These are phyloP conservation scores for Trichoderma sp. DNA, from an alignment of 2,329 filamentous ascomycete genomes.

Conservation along the genomic window DNA sequence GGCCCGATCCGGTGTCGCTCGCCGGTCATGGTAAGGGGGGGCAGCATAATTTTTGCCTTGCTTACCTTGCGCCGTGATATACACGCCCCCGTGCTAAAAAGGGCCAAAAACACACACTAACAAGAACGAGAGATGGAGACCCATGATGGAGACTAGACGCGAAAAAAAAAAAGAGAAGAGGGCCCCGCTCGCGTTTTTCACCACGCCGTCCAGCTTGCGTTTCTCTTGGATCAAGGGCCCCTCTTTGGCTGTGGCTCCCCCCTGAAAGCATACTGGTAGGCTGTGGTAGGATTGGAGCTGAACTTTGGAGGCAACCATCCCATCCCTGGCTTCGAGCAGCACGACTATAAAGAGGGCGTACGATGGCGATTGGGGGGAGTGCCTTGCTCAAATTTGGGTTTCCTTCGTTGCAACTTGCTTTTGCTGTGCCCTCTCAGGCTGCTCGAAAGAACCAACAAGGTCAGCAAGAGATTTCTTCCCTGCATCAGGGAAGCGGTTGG, in stretches of 20 bases:
- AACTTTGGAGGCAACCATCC: background rate
- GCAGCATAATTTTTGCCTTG: background rate
- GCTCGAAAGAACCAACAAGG: background rate
- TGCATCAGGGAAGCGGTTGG: background rate
- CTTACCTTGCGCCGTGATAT: conserved; percentile 12
- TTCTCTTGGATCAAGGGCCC: conserved; percentile 11
- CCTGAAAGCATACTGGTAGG: background rate
- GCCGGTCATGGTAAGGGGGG: conserved; percentile 19
- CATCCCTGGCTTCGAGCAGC: background rate
- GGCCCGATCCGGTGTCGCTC: conserved; percentile 18
- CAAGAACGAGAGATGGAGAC: conserved; percentile 14
- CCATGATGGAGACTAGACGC: conserved; percentile 9
- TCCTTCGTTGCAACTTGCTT: background rate
- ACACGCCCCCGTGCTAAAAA: conserved; percentile 14
- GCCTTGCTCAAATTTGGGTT: background rate
- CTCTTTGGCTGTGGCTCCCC: conserved; percentile 15
- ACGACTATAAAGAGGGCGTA: background rate
- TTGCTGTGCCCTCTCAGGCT: background rate
- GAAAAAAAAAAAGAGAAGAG: background rate
- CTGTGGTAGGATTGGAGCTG: background rate
- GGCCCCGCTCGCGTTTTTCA: conserved; percentile 9
- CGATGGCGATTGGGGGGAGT: too few species aligned
- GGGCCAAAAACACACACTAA: conserved; percentile 8
- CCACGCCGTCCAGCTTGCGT: conserved; percentile 4
- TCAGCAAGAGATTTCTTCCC: background rate